A percentile compares a stretch with the other conserved stretches of the same genome.
phyloP scores from a whole-genome alignment of 83 land plant genomes.

The Picea abies region DNA sequence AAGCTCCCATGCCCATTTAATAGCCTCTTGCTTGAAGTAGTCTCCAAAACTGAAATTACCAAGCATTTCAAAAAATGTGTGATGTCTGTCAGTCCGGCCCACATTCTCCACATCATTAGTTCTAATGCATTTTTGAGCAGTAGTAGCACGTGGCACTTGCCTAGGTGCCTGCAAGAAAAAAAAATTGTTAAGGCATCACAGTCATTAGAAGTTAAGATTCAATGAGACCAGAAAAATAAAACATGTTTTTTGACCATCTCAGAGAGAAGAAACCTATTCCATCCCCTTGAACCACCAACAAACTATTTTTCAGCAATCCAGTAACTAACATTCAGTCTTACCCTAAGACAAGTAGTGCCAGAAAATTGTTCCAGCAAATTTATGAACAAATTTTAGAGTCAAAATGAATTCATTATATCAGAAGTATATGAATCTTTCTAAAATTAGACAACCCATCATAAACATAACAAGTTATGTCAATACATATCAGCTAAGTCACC shows the following conservation, averaged over 20 bases:
- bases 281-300: background rate
- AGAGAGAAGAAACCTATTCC: background rate
- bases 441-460: background rate
- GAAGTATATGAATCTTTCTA: background rate
- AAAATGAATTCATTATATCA: background rate
- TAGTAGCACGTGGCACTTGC: constrained; percentile 72
- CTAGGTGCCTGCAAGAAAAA: constrained; percentile 60
- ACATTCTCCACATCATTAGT: constrained; percentile 97
- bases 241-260: background rate
- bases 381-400: too few relatives aligned
- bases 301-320: too few relatives aligned
- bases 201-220: background rate
- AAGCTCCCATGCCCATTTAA: constrained; percentile 97
- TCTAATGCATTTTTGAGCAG: constrained; percentile 85
- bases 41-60: constrained; percentile 99
- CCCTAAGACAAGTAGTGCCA: too few relatives aligned
- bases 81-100: constrained; percentile 85
- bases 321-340: too few relatives aligned
- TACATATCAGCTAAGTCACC: background rate
- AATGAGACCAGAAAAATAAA: background rate
- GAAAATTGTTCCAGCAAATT: too few relatives aligned
- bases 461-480: background rate
- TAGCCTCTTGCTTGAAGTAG: constrained; percentile 92
- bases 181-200: background rate
- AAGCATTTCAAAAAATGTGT: constrained; percentile 98